Conservation (phyloP, 2,329 filamentous ascomycete genomes). For the Sporothrix variecibatus region DNA sequence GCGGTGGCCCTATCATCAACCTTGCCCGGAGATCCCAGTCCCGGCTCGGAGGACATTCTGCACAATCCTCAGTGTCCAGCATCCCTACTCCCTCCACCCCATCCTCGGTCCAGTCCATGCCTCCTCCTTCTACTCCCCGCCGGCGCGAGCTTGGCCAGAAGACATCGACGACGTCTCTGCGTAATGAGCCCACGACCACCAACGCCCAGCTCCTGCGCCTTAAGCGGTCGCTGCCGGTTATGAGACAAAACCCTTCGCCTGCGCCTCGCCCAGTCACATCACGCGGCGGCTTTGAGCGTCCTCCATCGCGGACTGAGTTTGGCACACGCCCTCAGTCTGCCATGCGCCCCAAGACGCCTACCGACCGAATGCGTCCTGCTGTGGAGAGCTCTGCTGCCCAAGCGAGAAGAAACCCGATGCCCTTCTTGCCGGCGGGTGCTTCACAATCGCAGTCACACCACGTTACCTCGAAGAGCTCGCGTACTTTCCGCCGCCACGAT, state of each 20-base stretch:
- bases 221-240: constrained; percentile 65
- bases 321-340: constrained; percentile 51
- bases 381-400: constrained; percentile 56
- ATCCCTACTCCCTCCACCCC: constrained; percentile 62
- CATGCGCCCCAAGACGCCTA: constrained; percentile 69
- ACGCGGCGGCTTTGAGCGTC: constrained; percentile 55
- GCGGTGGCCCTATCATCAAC: constrained; percentile 68
- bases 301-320: constrained; percentile 59
- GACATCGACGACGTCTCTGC: constrained; percentile 55
- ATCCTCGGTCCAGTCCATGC: constrained; percentile 53
- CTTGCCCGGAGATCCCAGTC: constrained; percentile 65
- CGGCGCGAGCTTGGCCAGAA: constrained; percentile 61
- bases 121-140: constrained; percentile 59
- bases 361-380: constrained; percentile 58
- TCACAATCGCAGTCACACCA: constrained; percentile 73
- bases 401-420: constrained; percentile 62
- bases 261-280: constrained; percentile 47
- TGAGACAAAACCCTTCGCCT: constrained; percentile 55
- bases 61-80: constrained; percentile 68
- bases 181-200: constrained; percentile 64
- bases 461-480: constrained; percentile 68
- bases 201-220: constrained; percentile 65
- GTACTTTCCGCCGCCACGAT: constrained; percentile 76
- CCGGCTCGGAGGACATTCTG: constrained; percentile 63
- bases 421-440: constrained; percentile 78